phyloP scores from a whole-genome alignment of 2,329 filamentous ascomycete genomes.

The Beauveria varroae region DNA sequence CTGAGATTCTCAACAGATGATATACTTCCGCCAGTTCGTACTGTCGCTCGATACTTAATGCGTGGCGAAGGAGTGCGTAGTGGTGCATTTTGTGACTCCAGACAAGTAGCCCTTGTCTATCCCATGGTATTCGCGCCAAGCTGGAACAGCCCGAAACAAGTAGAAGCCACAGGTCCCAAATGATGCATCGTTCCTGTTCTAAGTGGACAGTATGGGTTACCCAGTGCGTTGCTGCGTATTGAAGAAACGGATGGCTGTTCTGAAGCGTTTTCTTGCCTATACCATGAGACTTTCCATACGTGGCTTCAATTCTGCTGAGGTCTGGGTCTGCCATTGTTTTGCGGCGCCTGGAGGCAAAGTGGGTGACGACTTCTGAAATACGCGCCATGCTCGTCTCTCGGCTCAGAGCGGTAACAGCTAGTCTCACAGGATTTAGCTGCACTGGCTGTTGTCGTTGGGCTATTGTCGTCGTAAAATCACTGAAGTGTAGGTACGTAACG shows the following conservation, averaged over 20 bases:
- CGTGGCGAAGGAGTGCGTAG: neutral
- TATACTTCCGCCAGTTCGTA: too few relatives aligned
- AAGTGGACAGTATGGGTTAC: neutral
- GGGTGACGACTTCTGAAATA: too few relatives aligned
- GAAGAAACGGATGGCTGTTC: neutral
- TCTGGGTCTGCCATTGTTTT: neutral
- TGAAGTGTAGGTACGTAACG: neutral
- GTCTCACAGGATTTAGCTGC: neutral
- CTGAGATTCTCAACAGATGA: neutral
- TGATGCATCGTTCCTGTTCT: neutral
- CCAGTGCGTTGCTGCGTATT: neutral
- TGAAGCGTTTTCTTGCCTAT: neutral
- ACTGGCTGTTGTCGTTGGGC: neutral
- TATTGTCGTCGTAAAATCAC: neutral
- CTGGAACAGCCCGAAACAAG: neutral
- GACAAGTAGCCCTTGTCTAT: neutral
- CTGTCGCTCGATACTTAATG: neutral
- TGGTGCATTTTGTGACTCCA: neutral
- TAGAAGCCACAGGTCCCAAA: neutral
- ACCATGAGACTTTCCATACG: too few relatives aligned
- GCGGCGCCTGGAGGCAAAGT: neutral
- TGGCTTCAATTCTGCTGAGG: neutral
- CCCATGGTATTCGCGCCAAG: neutral
- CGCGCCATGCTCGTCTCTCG: neutral
- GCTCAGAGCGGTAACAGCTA: neutral